Evolutionary conservation across 306 rosid species (phyloP), one percentile per base, ranked within the genome.

Genomic region (Lithocarpus polystachyus): DNA sequence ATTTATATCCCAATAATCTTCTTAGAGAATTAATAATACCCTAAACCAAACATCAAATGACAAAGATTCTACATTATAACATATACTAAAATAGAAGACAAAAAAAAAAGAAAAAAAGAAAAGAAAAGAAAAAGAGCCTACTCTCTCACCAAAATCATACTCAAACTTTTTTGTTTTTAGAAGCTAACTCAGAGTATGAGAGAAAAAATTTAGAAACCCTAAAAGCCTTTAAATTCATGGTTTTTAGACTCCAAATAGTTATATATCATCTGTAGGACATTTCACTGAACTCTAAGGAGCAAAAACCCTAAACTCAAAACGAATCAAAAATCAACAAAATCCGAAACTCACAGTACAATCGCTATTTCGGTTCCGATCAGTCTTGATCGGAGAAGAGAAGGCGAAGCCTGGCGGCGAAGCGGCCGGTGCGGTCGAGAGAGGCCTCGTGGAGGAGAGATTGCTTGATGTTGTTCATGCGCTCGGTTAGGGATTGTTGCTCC

Each of bases 321-420:
- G 28, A 68, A 17, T 18, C 14, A 45, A 35, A 29, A 31, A 72
- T 17, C 9, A 29, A 29, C 13, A 5, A 60, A 22, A 73, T 54
- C 28, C 73, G 52, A 19, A 56, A 71, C 82, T 78, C 82, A 86
- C 75, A 57, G 65, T 22, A 43, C 6, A 57, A 20, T 56, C 17
- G 57, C 62, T 2, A 5, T 2, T 53, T 4, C 5, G 53, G 17
- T 10, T 48, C 15, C 5, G 52, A 76, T 87, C 81, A 90, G 8
- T 85, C 59, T 2, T 87, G 78, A 9, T 87, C 83, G 59, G 80
- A 80, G 67, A 93, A 93, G 84, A 93, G 93, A 86, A 57, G 79
- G 64, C 90, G 85, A 51, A 92, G 92, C 79, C 93, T 89, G 83
- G 96, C 82, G 65, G 97, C 89, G 75, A 95, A 90, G 75, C 60